Conservation (phyloP, 2,329 filamentous ascomycete genomes). For the Colletotrichum acutatum region DNA sequence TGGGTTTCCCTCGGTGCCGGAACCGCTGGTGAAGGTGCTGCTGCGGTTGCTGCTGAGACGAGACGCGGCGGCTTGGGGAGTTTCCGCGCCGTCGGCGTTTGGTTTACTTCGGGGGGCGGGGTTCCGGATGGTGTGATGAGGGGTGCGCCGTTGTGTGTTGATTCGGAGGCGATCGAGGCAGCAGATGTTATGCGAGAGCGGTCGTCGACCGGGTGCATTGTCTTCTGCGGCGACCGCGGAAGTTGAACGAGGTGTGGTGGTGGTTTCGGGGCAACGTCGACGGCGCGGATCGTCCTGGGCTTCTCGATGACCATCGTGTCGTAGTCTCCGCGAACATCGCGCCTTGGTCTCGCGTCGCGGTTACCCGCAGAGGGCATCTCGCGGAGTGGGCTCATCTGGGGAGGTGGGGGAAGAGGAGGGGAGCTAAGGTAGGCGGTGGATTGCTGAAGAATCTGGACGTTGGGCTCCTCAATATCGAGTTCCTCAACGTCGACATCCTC, state of each 20-base stretch:
- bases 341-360: conserved; percentile 37
- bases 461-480: conserved; percentile 53
- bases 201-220: conserved; percentile 31
- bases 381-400: conserved; percentile 62
- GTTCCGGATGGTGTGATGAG: conserved; percentile 32
- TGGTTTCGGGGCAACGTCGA: conserved; percentile 41
- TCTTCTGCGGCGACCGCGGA: conserved; percentile 45
- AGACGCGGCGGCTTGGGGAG: conserved; percentile 29
- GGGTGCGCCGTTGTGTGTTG: conserved; percentile 41
- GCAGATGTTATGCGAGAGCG: conserved; percentile 27
- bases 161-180: conserved; percentile 37
- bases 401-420: conserved; percentile 58
- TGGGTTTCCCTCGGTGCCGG: neutral
- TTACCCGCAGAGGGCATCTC: conserved; percentile 55
- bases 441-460: conserved; percentile 57
- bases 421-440: conserved; percentile 56
- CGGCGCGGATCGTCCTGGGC: conserved; percentile 52
- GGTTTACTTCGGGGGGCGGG: conserved; percentile 13
- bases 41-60: conserved; percentile 4
- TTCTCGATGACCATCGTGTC: conserved; percentile 61
- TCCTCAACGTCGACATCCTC: conserved; percentile 57
- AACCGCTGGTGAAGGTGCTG: neutral
- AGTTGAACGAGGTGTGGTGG: conserved; percentile 47
- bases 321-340: conserved; percentile 53
- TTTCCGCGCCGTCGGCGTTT: conserved; percentile 23